phyloP scores from a whole-genome alignment of 768 basidiomycete species.

The Hysterangium stoloniferum region DNA sequence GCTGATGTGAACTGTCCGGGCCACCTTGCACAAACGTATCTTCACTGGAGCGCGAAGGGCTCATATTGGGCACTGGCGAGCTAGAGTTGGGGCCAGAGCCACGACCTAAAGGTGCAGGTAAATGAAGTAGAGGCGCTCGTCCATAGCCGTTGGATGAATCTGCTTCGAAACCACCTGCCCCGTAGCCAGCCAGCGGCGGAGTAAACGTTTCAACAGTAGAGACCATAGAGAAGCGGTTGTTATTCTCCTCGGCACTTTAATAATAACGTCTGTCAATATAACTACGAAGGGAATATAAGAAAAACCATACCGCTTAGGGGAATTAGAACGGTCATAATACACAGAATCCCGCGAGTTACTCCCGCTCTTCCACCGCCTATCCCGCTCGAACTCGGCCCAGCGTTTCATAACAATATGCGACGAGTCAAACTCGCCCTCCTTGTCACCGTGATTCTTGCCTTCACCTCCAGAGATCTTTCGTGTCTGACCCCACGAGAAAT shows the following conservation, averaged over 20 bases:
- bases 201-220: conserved; percentile 73
- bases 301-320: conserved; percentile 51
- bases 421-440: conserved; percentile 97
- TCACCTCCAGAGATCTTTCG: conserved; percentile 71
- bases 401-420: conserved; percentile 97
- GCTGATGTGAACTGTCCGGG: conserved; percentile 34
- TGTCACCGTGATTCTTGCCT: conserved; percentile 71
- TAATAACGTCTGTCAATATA: conserved; percentile 14
- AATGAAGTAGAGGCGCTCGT: conserved; percentile 58
- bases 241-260: conserved; percentile 29
- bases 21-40: conserved; percentile 30
- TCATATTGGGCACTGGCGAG: conserved; percentile 34
- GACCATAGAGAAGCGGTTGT: conserved; percentile 63
- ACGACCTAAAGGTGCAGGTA: conserved; percentile 62
- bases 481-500: conserved; percentile 97
- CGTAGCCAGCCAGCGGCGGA: conserved; percentile 41
- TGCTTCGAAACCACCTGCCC: conserved; percentile 50
- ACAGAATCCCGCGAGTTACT: conserved; percentile 67
- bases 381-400: conserved; percentile 97
- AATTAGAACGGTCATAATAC: conserved; percentile 41
- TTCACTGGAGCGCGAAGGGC: conserved; percentile 37
- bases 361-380: conserved; percentile 87
- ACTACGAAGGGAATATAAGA: conserved; percentile 9
- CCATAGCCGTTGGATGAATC: conserved; percentile 23
- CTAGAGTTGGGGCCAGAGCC: conserved; percentile 26